Percentiles rank a stretch among this genome's conserved stretches.
These are phyloP conservation scores for Hibiscus syriacus DNA, from an alignment of 345 rosid genomes.

Conservation along the genomic window DNA sequence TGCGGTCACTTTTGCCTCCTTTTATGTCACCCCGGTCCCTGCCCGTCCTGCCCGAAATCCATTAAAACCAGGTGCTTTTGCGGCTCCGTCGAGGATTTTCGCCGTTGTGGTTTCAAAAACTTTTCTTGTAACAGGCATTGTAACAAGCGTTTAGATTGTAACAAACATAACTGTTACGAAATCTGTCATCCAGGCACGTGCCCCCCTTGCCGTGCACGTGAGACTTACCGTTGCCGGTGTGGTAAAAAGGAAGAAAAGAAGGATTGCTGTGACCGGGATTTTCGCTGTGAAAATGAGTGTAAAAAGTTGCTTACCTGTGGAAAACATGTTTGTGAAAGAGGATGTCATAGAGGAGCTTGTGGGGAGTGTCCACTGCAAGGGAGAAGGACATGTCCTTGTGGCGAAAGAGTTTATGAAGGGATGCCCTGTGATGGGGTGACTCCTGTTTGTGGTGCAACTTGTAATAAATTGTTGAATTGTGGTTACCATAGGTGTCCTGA, in stretches of 20 bases:
- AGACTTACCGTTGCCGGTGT: slow-evolving; percentile 49
- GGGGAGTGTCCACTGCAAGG: slow-evolving; percentile 79
- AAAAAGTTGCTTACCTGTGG: slow-evolving; percentile 51
- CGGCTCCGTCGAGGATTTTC: slow-evolving; percentile 47
- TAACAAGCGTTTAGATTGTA: slow-evolving; percentile 42
- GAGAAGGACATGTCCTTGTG: slow-evolving; percentile 84
- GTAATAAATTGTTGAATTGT: slow-evolving; percentile 68
- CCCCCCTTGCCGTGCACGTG: slow-evolving; percentile 59
- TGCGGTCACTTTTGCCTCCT: slow-evolving; percentile 81
- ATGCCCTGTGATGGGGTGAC: slow-evolving; percentile 63
- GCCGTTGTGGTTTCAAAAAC: slow-evolving; percentile 61
- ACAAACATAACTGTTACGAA: slow-evolving; percentile 45
- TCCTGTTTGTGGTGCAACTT: slow-evolving; percentile 77
- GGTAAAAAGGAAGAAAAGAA: slow-evolving; percentile 54
- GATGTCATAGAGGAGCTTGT: slow-evolving; percentile 73
- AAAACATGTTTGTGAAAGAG: slow-evolving; percentile 66
- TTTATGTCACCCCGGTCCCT: slow-evolving; percentile 86
- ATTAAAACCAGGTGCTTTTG: slow-evolving; percentile 58
- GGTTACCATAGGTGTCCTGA: slow-evolving; percentile 76
- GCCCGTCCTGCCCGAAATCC: slow-evolving; percentile 81
- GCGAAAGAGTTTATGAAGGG: slow-evolving; percentile 66
- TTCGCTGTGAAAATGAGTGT: slow-evolving; percentile 63
- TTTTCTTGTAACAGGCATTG: slow-evolving; percentile 60
- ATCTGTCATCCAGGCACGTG: slow-evolving; percentile 67
- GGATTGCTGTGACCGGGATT: slow-evolving; percentile 67